Evolutionary conservation across 148 eudicot species (phyloP), one percentile per base, ranked within the genome.

Genomic region (Vaccinium macrocarpon): DNA sequence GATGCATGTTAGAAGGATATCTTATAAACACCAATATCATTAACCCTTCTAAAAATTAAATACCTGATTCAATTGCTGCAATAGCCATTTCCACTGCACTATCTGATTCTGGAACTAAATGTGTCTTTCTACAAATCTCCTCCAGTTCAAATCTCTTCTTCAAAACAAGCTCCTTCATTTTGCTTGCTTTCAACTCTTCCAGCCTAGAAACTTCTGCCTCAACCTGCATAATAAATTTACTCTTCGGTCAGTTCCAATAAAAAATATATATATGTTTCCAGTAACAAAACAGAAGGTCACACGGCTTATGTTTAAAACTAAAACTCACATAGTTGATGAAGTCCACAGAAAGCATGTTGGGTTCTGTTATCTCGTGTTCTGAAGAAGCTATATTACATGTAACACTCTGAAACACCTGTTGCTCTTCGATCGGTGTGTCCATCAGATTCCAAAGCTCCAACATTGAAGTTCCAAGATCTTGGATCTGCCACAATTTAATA

Each of bases 91-190:
- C 99, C 80, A 89, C 71, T 82, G 87, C 89, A 83, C 84, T 86
- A 84, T 91, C 92, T 79, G 90, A 79, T 85, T 92, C 92, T 35
- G 89, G 90, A 87, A 90, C 88, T 88, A 97, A 75, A 87, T 92
- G 98, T 75, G 99, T 93, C 89, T 88, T 95, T 84, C 92, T 90
- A 86, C 98, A 92, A 53, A 93, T 88, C 78, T 92, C 95, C 80
- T 97, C 99, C 42, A 97, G 88, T 88, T 97, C 98, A 27, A 86
- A 90, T 81, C 94, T 95, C 90, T 97, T 97, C 88, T 92, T 93
- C 84, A 93, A 81, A 78, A 95, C 97, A 85, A 97, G 93, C 88
- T 97, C 99, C 89, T 92, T 95, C 96, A 95, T 87, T 91, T 92
- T 97, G 89, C 98, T 97, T 38, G 92, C 90, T 88, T 97, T 97